Percentiles rank a stretch among this genome's conserved stretches.
Conservation (phyloP, 2,329 filamentous ascomycete genomes). For the Raffaelea arxii region DNA sequence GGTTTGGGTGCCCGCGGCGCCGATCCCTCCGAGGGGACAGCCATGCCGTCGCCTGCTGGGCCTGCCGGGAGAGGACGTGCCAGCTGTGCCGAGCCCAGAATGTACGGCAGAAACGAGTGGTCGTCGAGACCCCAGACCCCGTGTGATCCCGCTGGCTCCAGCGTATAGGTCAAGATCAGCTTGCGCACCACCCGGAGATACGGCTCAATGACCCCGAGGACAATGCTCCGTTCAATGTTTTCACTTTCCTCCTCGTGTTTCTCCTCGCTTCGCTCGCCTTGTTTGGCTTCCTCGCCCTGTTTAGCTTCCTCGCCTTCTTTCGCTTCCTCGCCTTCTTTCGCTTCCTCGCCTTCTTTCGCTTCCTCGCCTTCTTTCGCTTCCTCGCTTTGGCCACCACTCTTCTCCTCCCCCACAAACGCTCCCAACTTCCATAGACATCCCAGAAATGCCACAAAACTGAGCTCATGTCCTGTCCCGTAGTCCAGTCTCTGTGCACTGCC, state of each 20-base stretch:
- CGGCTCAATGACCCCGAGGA: slow-evolving; percentile 74
- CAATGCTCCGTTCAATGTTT: slow-evolving; percentile 66
- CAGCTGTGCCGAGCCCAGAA: slow-evolving; percentile 88
- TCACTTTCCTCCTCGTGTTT: slow-evolving; percentile 28
- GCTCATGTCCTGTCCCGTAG: slow-evolving; percentile 92
- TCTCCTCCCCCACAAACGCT: slow-evolving; percentile 47
- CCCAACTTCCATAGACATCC: slow-evolving; percentile 86
- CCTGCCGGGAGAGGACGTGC: slow-evolving; percentile 60
- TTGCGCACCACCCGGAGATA: slow-evolving; percentile 73
- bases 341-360: background rate
- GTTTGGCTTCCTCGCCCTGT: background rate
- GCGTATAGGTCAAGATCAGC: slow-evolving; percentile 80
- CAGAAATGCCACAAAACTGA: slow-evolving; percentile 89
- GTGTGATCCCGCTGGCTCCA: slow-evolving; percentile 92
- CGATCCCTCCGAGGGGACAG: slow-evolving; percentile 67
- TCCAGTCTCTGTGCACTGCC: slow-evolving; percentile 84
- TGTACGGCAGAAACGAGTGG: slow-evolving; percentile 87
- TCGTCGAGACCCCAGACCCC: slow-evolving; percentile 99
- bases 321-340: background rate
- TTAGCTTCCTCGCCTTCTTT: background rate
- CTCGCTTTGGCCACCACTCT: slow-evolving; percentile 23
- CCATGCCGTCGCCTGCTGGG: slow-evolving; percentile 22
- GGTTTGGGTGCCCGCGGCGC: slow-evolving; percentile 62
- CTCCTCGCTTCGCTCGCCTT: background rate
- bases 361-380: background rate